These are phyloP conservation scores for Komagataella pastoris DNA, from an alignment of 805 yeast genomes.

Conservation along the genomic window DNA sequence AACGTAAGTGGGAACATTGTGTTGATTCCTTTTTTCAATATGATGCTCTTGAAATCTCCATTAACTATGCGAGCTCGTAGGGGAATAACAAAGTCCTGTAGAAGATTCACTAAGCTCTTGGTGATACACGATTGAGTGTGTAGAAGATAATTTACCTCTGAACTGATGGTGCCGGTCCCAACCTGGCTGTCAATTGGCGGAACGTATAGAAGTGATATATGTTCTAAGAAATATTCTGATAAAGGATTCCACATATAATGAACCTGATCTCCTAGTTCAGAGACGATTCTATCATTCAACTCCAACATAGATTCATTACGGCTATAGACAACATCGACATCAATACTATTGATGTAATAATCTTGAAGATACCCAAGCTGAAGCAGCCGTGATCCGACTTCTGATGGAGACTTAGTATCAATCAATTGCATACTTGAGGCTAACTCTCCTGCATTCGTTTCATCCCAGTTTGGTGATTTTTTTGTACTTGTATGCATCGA, in stretches of 20 bases:
- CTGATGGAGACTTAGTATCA: conserved; percentile 34
- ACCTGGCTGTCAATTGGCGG: conserved; percentile 24
- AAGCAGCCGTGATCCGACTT: conserved; percentile 44
- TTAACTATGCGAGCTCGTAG: conserved; percentile 57
- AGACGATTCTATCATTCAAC: conserved; percentile 65
- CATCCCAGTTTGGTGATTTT: conserved; percentile 45
- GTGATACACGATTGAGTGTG: conserved; percentile 67
- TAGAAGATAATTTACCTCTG: conserved; percentile 55
- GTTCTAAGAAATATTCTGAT: conserved; percentile 85
- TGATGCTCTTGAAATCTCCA: conserved; percentile 34
- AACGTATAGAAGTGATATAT: conserved; percentile 55
- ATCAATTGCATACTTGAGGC: conserved; percentile 55
- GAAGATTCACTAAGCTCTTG: conserved; percentile 52
- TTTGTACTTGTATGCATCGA: conserved; percentile 2
- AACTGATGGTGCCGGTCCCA: conserved; percentile 23
- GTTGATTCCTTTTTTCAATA: conserved; percentile 51
- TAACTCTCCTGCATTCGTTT: conserved; percentile 69
- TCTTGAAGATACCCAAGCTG: conserved; percentile 42
- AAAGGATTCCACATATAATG: conserved; percentile 86
- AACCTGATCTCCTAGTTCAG: conserved; percentile 67
- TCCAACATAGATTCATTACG: conserved; percentile 32
- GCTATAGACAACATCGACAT: conserved; percentile 67
- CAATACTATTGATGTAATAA: conserved; percentile 29
- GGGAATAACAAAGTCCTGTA: conserved; percentile 72
- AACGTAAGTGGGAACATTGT: conserved; percentile 87